Base-by-base conservation (phyloP, 2,329 filamentous ascomycete species). In the Cordyceps sp. region DNA sequence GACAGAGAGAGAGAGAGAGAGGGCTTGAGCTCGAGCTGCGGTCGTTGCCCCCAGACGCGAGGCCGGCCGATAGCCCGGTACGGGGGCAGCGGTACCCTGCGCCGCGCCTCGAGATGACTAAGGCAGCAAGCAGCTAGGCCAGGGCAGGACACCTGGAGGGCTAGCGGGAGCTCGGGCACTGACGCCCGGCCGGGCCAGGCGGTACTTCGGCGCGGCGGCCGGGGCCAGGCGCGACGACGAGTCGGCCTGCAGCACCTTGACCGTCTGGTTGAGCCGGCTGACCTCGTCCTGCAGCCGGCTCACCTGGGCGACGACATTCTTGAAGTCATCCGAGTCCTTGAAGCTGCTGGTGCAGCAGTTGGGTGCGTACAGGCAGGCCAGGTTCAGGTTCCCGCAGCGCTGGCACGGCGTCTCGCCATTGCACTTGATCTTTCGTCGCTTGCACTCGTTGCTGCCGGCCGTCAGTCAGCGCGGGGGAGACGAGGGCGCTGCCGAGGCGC, bases 301-400 rank as follows among this genome's bases (percentile, higher is more conserved):
- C 36, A 94, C 72, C 42, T 90, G 79, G 22, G 67, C 62, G 33
- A 73, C 71, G 74, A 94, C 84, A 24, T 75, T 69, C 47, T 75
- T 81, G 62, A 85, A 94, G 51, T 94, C 86, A 9, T 92, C 82
- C 29, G 84, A 85, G 46, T 94, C 86, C 53, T 88, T 90, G 65
- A 93, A 85, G 53, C 72, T 84, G 59, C 73, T 86, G 39, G 70
- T 58, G 48, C 71, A 76, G 50, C 73, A 76, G 45, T 76, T 76
- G 12, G 72, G 66, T 6, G 73, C 64, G 54, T 79, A 80, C 28
- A 76, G 57, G 45, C 75, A 80, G 38, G 66, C 54, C 14, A 78
- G 60, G 42, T 71, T 73, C 50, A 80, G 71, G 42, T 77, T 75
- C 42, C 73, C 69, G 44, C 77, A 82, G 35, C 77, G 62, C 37